These are phyloP conservation scores for Diaporthe australafricana DNA, from an alignment of 2,329 filamentous ascomycete species.

Conservation along the genomic window DNA sequence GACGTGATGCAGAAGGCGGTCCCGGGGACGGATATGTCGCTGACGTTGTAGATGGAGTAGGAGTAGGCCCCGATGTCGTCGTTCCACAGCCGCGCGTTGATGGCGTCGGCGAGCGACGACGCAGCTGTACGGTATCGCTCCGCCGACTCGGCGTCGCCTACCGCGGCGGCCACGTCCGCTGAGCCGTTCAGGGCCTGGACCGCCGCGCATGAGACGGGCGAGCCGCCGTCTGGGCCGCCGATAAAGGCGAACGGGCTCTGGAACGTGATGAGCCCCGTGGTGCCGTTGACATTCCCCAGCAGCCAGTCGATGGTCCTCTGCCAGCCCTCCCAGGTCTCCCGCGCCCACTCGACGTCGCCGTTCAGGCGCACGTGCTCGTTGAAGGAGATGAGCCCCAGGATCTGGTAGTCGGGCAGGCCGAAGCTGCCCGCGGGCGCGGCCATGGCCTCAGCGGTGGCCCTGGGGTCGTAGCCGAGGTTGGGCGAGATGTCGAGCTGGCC, in stretches of 20 bases:
- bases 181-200: conserved; percentile 37
- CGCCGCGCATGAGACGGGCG: conserved; percentile 37
- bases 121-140: conserved; percentile 36
- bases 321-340: conserved; percentile 38
- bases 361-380: conserved; percentile 37
- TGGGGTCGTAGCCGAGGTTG: conserved; percentile 12
- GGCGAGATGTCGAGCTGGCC: conserved; percentile 12
- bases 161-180: conserved; percentile 36
- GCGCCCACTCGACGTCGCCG: conserved; percentile 36
- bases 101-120: conserved; percentile 33
- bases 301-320: conserved; percentile 36
- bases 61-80: conserved; percentile 38
- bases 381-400: conserved; percentile 38
- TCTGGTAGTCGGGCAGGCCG: conserved; percentile 40
- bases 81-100: conserved; percentile 41
- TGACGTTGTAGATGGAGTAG: conserved; percentile 15
- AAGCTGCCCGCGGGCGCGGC: not conserved
- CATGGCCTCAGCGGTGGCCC: not conserved
- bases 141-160: conserved; percentile 43
- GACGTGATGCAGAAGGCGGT: conserved; percentile 41
- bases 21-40: conserved; percentile 36
- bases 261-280: conserved; percentile 35
- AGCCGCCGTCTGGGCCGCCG: conserved; percentile 33
- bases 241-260: conserved; percentile 35
- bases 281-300: conserved; percentile 31